Evolutionary conservation across 441 rosid species (phyloP).

Genomic region (Pelargonium australe): DNA sequence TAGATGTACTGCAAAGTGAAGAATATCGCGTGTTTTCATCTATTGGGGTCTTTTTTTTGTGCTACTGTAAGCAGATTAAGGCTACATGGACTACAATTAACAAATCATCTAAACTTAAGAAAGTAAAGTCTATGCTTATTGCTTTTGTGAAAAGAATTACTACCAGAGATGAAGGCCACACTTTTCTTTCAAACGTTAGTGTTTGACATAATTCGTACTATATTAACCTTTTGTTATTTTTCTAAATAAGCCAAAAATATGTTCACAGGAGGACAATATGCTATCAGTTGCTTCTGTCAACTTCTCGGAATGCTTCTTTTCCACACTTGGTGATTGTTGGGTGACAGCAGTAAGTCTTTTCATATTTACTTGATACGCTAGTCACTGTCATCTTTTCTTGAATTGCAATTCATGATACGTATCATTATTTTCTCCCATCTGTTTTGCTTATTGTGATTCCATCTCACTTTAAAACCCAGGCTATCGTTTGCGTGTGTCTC

Average conservation of each 20-base stretch:
- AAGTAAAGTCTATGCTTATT: background rate
- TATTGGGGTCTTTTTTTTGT: no score
- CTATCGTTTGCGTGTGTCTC: no score
- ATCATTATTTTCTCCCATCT: no score
- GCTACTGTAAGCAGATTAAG: no score
- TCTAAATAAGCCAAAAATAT: slow-evolving; percentile 13
- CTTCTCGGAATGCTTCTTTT: slow-evolving; percentile 54
- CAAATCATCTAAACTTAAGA: no score
- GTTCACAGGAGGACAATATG: slow-evolving; percentile 49
- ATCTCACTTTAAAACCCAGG: no score
- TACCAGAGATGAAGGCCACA: background rate
- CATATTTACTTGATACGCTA: background rate
- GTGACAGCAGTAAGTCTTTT: slow-evolving; percentile 42
- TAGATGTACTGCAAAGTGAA: no score
- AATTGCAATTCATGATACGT: no score
- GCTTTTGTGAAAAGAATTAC: background rate
- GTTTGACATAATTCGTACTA: background rate
- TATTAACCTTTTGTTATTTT: background rate
- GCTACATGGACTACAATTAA: no score
- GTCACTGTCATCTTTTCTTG: no score
- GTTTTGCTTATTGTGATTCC: no score
- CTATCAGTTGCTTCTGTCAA: slow-evolving; percentile 58
- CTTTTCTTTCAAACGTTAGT: background rate
- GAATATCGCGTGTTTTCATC: no score
- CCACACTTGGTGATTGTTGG: slow-evolving; percentile 63